Base-by-base conservation (phyloP, 148 eudicot genomes). In the Dianthus caryophyllus region DNA sequence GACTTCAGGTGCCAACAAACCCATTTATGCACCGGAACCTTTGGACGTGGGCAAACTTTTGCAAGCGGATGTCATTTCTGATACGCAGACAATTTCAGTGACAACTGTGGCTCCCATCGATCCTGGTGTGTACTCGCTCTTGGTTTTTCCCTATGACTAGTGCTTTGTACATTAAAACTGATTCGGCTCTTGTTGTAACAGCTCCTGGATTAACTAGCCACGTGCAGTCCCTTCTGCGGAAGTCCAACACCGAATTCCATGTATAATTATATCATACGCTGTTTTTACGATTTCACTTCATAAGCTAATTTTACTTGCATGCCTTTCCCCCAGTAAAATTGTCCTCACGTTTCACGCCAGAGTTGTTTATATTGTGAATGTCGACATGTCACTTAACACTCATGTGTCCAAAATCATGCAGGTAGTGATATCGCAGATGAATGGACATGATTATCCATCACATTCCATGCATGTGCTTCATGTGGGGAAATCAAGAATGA, bases 381-480 rank as follows among this genome's bases (percentile, higher is more conserved):
- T 24, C n/a, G 30, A 39, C 52, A 25, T 26, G 50, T 63, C 17
- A 15, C 15, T 13, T 6, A 11, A 1, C 51, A 63, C 21, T 63
- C 13, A 24, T 44, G 44, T 27, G 25, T 56, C 5, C 31, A 29
- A 61, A 25, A 51, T 56, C 65, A 24, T 80, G 63, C 90, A 93
- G 98, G 95, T 93, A 27, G 86, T 87, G 74, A 83, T 93, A 70
- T 81, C 91, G 47, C 91, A 93, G 82, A 93, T 93, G 96, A 93
- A 93, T 64, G 95, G 95, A 15, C 84, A 83, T 30, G 88, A 93
- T 71, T 79, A 93, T 70, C 88, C 98, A n/a, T 93, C 98, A n/a
- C 85, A 71, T 53, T 90, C 98, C 0, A 70, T 73, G 22, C 98
- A 93, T 70, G 66, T 85, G 52, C 81, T 93, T 67, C 88, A 87